phyloP scores from a whole-genome alignment of 1,284 basidiomycete genomes.

The Austroboletus novae-zelandiae region DNA sequence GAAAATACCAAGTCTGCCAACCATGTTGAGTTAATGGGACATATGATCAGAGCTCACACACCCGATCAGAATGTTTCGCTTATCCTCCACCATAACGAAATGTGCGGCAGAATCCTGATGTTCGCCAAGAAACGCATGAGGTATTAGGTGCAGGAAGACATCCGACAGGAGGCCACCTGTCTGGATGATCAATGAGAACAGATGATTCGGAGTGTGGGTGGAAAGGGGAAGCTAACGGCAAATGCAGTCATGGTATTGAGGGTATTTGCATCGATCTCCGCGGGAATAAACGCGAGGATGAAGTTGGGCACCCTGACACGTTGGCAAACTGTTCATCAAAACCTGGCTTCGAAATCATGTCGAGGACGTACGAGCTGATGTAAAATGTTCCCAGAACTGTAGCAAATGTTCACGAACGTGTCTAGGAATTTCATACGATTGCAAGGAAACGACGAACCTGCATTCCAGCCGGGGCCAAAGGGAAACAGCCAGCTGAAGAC shows the following conservation, averaged over 20 bases:
- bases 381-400: slow-evolving; percentile 85
- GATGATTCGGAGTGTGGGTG: slow-evolving; percentile 13
- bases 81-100: slow-evolving; percentile 82
- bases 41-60: slow-evolving; percentile 33
- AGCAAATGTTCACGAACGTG: slow-evolving; percentile 26
- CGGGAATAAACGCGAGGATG: slow-evolving; percentile 87
- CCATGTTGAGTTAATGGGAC: slow-evolving; percentile 9
- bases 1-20: slow-evolving; percentile 71
- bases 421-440: not conserved
- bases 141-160: slow-evolving; percentile 86
- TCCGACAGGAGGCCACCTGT: slow-evolving; percentile 88
- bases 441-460: slow-evolving; percentile 41
- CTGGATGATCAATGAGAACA: slow-evolving; percentile 41
- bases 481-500: slow-evolving; percentile 81
- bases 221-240: slow-evolving; percentile 50
- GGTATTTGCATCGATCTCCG: slow-evolving; percentile 77
- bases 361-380: slow-evolving; percentile 78
- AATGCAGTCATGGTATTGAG: slow-evolving; percentile 91
- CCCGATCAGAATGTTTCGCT: slow-evolving; percentile 86
- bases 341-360: slow-evolving; percentile 15
- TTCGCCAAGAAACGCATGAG: slow-evolving; percentile 88
- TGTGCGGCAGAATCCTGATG: slow-evolving; percentile 66
- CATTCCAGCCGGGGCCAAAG: slow-evolving; percentile 85
- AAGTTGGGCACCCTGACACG: slow-evolving; percentile 79
- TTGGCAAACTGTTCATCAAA: slow-evolving; percentile 17